Evolutionary conservation across 2,329 filamentous ascomycete genomes (phyloP).

Genomic region (Diaporthe capsici): DNA sequence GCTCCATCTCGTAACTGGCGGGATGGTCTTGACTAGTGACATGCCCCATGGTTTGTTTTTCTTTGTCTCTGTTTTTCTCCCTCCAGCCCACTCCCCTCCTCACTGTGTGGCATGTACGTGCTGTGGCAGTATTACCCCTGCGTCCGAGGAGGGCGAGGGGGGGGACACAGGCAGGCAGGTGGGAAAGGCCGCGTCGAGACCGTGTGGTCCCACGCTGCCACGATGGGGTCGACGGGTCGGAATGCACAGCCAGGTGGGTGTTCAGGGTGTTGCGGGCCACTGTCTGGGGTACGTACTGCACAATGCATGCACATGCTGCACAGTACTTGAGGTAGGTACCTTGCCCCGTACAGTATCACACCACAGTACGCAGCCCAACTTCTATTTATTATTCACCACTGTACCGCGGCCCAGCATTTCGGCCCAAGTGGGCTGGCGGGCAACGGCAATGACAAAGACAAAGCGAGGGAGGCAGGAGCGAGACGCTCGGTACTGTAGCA

Average conservation of each 20-base stretch:
- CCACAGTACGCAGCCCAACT: constrained; percentile 12
- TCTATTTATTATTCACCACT: constrained; percentile 18
- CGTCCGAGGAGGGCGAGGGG: constrained; percentile 19
- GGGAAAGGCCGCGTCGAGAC: constrained; percentile 35
- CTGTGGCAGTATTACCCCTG: constrained; percentile 25
- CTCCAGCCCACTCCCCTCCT: neutral
- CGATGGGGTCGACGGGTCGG: constrained; percentile 34
- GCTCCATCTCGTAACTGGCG: constrained; percentile 6
- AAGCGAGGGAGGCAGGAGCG: constrained; percentile 10
- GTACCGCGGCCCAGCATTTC: constrained; percentile 32
- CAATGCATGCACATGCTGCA: neutral
- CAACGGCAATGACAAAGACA: constrained; percentile 26
- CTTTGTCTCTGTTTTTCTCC: neutral
- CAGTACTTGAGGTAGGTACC: neutral
- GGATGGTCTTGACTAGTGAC: neutral
- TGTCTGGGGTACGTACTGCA: constrained; percentile 34
- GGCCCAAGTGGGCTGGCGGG: constrained; percentile 42
- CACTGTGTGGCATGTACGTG: constrained; percentile 12
- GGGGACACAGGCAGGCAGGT: constrained; percentile 3
- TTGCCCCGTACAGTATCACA: constrained; percentile 17
- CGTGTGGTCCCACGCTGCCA: constrained; percentile 31
- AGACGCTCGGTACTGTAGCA: neutral
- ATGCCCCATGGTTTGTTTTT: constrained; percentile 7
- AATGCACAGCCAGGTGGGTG: constrained; percentile 36
- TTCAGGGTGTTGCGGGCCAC: constrained; percentile 4